phyloP scores from a whole-genome alignment of 2,329 filamentous ascomycete species.

The Fusarium sp. region DNA sequence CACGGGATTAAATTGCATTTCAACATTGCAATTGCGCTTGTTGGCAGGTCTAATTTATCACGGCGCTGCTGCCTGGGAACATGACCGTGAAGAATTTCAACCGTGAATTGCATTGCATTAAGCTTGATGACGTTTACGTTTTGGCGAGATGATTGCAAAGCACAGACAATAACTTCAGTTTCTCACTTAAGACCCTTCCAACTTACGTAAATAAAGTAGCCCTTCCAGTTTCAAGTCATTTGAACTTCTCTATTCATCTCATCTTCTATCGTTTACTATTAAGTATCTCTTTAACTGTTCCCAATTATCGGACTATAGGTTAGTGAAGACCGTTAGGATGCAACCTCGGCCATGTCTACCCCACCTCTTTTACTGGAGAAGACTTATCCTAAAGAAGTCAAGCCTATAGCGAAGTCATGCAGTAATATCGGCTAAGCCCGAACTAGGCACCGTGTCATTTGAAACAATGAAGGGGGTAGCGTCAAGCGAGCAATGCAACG shows the following conservation, averaged over 20 bases:
- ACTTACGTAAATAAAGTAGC: rapidly evolving
- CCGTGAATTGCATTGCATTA: not conserved
- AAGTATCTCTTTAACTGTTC: rapidly evolving
- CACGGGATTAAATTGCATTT: too few relatives aligned
- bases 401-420: not conserved
- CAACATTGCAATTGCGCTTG: not conserved
- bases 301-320: not conserved
- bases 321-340: not conserved
- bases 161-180: not conserved
- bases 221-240: too few relatives aligned
- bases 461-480: conserved; percentile 30
- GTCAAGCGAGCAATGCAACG: conserved; percentile 23
- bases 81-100: too few relatives aligned
- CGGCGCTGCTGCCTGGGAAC: too few relatives aligned
- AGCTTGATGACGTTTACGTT: not conserved
- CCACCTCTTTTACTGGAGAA: not conserved
- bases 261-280: too few relatives aligned
- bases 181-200: not conserved
- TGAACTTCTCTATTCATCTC: too few relatives aligned
- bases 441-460: not conserved
- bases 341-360: not conserved
- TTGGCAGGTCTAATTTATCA: too few relatives aligned
- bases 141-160: not conserved
- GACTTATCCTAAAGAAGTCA: not conserved
- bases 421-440: not conserved